Conservation (phyloP, 2,329 filamentous ascomycete species). For the Fusarium sp. region DNA sequence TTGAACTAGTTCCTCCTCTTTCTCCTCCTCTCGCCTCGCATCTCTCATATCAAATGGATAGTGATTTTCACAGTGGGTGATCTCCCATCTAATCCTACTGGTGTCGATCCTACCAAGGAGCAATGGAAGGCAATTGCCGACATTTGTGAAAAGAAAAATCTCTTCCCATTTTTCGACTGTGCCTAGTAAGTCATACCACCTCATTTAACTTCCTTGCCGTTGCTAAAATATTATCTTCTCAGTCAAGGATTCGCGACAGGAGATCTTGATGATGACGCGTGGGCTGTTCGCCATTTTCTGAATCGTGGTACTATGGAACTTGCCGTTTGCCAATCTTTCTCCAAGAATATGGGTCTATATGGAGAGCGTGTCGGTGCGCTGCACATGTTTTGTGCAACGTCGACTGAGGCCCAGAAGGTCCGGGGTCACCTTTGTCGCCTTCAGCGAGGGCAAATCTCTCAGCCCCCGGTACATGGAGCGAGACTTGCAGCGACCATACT, state of each 20-base stretch:
- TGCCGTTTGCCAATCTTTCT: not conserved
- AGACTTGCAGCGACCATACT: not conserved
- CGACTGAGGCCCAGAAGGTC: not conserved
- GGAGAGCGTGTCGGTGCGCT: not conserved
- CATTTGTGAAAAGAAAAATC: not conserved
- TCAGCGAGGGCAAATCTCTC: not conserved
- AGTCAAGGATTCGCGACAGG: constrained; percentile 7
- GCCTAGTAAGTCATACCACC: not conserved
- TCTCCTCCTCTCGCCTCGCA: too few relatives aligned
- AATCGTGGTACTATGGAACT: constrained; percentile 1
- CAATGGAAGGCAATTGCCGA: not conserved
- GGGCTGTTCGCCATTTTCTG: not conserved
- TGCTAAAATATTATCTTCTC: not conserved
- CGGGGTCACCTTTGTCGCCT: not conserved
- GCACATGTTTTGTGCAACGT: not conserved
- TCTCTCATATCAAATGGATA: too few relatives aligned
- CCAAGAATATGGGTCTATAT: constrained; percentile 1
- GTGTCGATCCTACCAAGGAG: not conserved
- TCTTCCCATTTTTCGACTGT: constrained; percentile 3
- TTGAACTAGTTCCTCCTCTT: too few relatives aligned
- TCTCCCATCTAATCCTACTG: not conserved
- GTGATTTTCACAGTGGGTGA: too few relatives aligned
- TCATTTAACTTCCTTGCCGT: accelerated
- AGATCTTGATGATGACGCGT: not conserved
- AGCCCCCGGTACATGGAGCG: not conserved